These are phyloP conservation scores for Aspergillus oerlinghausenensis DNA, from an alignment of 2,329 filamentous ascomycete genomes.

Conservation along the genomic window DNA sequence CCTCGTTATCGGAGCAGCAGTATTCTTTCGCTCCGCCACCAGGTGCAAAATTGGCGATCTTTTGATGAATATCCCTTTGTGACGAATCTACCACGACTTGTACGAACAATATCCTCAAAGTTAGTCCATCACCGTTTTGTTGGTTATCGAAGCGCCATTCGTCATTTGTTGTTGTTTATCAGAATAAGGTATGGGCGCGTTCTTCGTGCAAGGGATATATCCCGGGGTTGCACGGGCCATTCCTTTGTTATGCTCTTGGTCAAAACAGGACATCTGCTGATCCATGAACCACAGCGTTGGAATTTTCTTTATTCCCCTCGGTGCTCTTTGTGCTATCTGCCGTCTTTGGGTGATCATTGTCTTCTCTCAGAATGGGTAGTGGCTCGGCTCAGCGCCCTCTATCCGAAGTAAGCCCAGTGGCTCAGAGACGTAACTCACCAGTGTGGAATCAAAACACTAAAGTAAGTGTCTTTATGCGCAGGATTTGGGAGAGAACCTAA, in stretches of 20 bases:
- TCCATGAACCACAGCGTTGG: slow-evolving; percentile 10
- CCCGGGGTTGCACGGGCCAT: background rate
- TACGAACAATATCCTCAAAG: slow-evolving; percentile 8
- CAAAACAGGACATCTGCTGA: slow-evolving; percentile 15
- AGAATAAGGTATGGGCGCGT: slow-evolving; percentile 17
- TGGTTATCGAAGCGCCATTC: slow-evolving; percentile 7
- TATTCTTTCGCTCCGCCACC: slow-evolving; percentile 8
- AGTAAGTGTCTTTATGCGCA: slow-evolving; percentile 45
- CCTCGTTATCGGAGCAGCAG: slow-evolving; percentile 19
- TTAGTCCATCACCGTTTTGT: slow-evolving; percentile 3
- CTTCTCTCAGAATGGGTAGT: slow-evolving; percentile 51
- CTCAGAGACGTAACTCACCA: slow-evolving; percentile 84
- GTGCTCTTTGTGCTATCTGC: slow-evolving; percentile 10
- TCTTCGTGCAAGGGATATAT: slow-evolving; percentile 17
- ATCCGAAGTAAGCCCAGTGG: slow-evolving; percentile 81
- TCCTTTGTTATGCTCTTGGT: background rate
- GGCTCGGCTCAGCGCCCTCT: slow-evolving; percentile 66
- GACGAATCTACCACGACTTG: slow-evolving; percentile 16
- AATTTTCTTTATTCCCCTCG: slow-evolving; percentile 9
- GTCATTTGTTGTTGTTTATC: slow-evolving; percentile 18
- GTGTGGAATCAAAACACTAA: slow-evolving; percentile 75
- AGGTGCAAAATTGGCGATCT: slow-evolving; percentile 14
- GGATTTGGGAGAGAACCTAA: slow-evolving; percentile 13
- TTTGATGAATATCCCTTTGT: slow-evolving; percentile 13
- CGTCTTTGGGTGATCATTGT: slow-evolving; percentile 1